Evolutionary conservation across 495 filamentous ascomycete species (phyloP), one percentile per base, ranked within the genome.

Genomic region (Aspergillus leporis): DNA sequence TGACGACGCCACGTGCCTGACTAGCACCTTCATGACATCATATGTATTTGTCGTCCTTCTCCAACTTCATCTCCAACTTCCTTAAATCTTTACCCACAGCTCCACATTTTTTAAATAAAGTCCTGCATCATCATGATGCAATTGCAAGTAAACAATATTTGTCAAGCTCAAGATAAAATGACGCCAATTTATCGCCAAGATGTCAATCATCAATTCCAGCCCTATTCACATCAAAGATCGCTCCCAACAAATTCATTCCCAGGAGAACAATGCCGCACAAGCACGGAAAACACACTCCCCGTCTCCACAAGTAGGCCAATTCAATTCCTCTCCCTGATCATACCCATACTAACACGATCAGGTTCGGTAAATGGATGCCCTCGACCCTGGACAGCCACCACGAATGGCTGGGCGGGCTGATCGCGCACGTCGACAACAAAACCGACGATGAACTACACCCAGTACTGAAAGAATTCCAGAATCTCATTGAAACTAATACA

Each of bases 401-500:
- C 23, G 59, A 72, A 66, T 77, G 73, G 73, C 65, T 77, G 0
- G 65, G 68, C 12, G 66, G 67, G 0, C 53, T 75, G 5, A 77
- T 77, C 55, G 51, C 69, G 10, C 38, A 70, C 13, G 70, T 70
- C 10, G 73, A 75, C 55, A 53, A 51, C 14, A 64, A 60, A 16
- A 38, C 65, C 5, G 21, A 53, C 6, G 51, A 63, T 18, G 46
- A 63, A 8, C 63, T 77, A 0, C 74, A 77, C 51, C 74, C 74
- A 0, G 74, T 74, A 3, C 53, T 77, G 0, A 12, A 71, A 52
- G 75, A 78, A 49, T 81, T 83, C 64, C 64, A 79, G 51, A 34
- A 68, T 8, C 64, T 81, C n/a, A 80, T 83, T 51, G 77, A 81
- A 59, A 63, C 56, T 19, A 78, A 78, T 62, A 65, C 73, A 4